A percentile compares a stretch with the other conserved stretches of the same genome.
These are phyloP conservation scores for Sporothrix curviconia DNA, from an alignment of 2,329 filamentous ascomycete species.

Conservation along the genomic window DNA sequence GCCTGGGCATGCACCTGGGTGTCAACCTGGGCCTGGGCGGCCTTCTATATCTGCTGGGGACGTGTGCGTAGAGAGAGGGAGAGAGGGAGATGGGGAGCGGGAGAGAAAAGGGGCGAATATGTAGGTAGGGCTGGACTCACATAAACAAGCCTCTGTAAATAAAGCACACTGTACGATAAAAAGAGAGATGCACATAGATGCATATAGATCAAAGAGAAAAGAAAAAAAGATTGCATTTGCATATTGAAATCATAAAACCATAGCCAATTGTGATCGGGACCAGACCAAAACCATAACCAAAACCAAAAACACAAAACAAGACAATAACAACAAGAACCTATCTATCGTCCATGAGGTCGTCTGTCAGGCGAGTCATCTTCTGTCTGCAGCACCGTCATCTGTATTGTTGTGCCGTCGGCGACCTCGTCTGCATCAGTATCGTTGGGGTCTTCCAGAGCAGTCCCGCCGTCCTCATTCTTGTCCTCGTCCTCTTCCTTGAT, in stretches of 20 bases:
- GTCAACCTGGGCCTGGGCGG: slow-evolving; percentile 62
- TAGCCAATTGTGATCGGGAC: too few species aligned
- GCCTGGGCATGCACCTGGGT: slow-evolving; percentile 68
- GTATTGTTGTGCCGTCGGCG: slow-evolving; percentile 30
- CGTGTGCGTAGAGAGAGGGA: neutral
- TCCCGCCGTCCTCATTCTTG: slow-evolving; percentile 28
- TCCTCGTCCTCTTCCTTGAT: slow-evolving; percentile 46
- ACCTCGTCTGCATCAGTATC: slow-evolving; percentile 21
- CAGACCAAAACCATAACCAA: neutral
- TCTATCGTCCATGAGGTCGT: slow-evolving; percentile 15
- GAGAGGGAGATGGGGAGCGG: too few species aligned
- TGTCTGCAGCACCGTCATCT: slow-evolving; percentile 6
- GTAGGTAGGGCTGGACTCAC: neutral
- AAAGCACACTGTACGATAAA: neutral
- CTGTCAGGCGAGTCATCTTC: slow-evolving; percentile 14
- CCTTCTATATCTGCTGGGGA: slow-evolving; percentile 48
- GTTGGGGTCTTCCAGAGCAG: neutral
- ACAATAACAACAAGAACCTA: neutral
- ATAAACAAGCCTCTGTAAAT: neutral
- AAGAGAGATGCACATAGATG: neutral
- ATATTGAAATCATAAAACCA: slow-evolving; percentile 6
- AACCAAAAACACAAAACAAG: neutral
- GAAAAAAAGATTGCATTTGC: slow-evolving; percentile 2
- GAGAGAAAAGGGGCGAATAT: too few species aligned
- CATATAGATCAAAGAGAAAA: neutral